Base-by-base conservation (phyloP, 441 rosid genomes). In the Dalechampia spathulata region DNA sequence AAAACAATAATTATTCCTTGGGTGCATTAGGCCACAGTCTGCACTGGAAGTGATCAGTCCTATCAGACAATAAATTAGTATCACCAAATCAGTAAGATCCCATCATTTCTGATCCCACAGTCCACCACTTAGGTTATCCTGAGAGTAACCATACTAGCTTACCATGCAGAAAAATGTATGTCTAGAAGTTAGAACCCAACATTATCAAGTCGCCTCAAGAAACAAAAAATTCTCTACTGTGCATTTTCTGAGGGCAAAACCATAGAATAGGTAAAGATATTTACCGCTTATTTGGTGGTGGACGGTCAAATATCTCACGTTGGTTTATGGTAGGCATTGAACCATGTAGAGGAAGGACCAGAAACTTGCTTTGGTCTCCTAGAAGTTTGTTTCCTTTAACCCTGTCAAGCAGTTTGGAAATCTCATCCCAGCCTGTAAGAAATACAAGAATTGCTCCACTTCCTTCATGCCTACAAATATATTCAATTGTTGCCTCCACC, bases 351-450 rank as follows among this genome's bases (percentile, higher is more conserved):
- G 98, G 95, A 61, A 88, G 87, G 58, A 88, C 78, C 61, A 84
- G 69, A 74, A 86, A 81, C 76, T 77, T 88, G 86, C 79, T 77
- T 58, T 70, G 72, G 58, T 88, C 82, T 60, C 96, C 95, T 73
- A 88, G 82, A 56, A 84, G 67, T 55, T 61, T 78, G 78, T 91
- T 91, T 58, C 70, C 81, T 71, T 84, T 81, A 41, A 91, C 68
- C 68, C 65, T 80, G 64, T 88, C 96, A 58, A 81, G 81, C 51
- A 91, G 81, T 75, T 86, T 84, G 28, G 93, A 83, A 53, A 91
- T 91, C 61, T 91, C 96, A 82, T 86, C 96, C 98, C 98, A 88
- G 53, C 98, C 96, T 0, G 98, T 81, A 56, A 91, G 90, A 69
- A 91, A 91, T 47, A 91, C 91, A 60, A 88, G 96, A 77, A 91